Percentiles rank a stretch among this genome's conserved stretches.
These are phyloP conservation scores for Leishmania amazonensis DNA, from an alignment of 208 protist species.

Conservation along the genomic window DNA sequence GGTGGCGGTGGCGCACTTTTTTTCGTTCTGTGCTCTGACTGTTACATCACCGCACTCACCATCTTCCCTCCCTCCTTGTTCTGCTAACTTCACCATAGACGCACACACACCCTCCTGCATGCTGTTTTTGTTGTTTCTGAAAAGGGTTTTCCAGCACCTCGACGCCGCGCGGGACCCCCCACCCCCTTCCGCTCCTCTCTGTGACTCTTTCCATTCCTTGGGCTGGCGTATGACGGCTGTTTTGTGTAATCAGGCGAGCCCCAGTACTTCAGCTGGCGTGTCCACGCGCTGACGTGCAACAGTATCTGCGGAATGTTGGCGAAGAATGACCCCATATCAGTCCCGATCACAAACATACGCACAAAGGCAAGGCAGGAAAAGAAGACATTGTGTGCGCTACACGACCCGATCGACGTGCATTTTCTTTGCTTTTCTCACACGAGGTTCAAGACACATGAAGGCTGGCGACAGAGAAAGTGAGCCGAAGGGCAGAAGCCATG, in stretches of 20 bases:
- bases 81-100: background rate
- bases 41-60: background rate
- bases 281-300: background rate
- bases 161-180: background rate
- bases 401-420: background rate
- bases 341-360: background rate
- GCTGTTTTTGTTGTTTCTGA: background rate
- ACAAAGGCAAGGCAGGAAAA: background rate
- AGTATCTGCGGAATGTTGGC: background rate
- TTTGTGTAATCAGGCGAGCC: background rate
- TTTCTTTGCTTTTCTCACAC: background rate
- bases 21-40: background rate
- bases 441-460: background rate
- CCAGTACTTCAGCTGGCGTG: background rate
- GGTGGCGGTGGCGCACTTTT: background rate
- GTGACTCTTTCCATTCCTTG: background rate
- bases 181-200: background rate
- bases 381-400: background rate
- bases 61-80: background rate
- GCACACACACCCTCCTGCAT: background rate
- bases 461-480: background rate
- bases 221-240: background rate
- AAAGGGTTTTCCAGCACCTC: background rate
- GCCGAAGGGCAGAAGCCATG: background rate
- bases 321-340: background rate